phyloP scores from a whole-genome alignment of 805 yeast genomes.

The Cyberlindnera veronae region DNA sequence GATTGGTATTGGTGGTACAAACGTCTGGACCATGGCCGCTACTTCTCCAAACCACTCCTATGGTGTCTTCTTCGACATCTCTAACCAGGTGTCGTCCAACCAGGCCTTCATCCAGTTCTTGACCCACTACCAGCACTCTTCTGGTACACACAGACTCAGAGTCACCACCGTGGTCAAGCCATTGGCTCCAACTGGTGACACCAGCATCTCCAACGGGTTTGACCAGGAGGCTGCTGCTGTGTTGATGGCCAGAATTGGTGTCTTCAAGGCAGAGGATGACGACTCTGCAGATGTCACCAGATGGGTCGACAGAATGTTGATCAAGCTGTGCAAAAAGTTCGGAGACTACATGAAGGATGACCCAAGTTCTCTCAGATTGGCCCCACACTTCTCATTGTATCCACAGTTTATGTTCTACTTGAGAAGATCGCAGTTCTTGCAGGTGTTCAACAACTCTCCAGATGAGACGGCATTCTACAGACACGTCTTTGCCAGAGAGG shows the following conservation, averaged over 20 bases:
- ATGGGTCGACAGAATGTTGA: conserved; percentile 46
- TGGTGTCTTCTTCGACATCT: conserved; percentile 85
- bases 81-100: conserved; percentile 36
- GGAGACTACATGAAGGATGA: conserved; percentile 46
- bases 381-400: conserved; percentile 47
- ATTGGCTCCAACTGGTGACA: conserved; percentile 56
- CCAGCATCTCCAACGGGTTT: conserved; percentile 60
- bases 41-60: conserved; percentile 86
- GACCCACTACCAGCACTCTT: conserved; percentile 93
- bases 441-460: conserved; percentile 66
- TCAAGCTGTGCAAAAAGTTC: conserved; percentile 45
- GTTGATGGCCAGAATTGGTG: conserved; percentile 51
- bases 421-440: conserved; percentile 62
- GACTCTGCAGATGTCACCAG: conserved; percentile 40
- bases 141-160: conserved; percentile 83
- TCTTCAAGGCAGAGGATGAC: conserved; percentile 31
- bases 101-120: conserved; percentile 70
- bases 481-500: conserved; percentile 60
- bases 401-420: conserved; percentile 69
- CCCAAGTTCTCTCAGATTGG: conserved; percentile 46
- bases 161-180: conserved; percentile 80
- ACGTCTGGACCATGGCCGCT: conserved; percentile 81
- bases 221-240: conserved; percentile 73
- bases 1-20: conserved; percentile 91
- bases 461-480: conserved; percentile 67